Conservation (phyloP, 2,329 filamentous ascomycete genomes). For the Fusarium chaquense region DNA sequence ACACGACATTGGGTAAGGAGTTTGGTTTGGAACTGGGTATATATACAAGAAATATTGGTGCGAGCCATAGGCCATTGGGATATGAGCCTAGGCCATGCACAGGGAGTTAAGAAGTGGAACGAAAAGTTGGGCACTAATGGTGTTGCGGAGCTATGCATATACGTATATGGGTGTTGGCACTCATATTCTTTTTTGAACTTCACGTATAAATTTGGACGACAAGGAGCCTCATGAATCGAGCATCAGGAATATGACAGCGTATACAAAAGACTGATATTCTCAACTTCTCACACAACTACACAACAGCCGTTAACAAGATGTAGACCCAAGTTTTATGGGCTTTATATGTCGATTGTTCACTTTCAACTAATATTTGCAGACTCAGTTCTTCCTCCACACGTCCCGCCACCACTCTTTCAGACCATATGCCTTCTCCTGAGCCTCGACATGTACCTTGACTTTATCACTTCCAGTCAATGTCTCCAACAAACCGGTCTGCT, state of each 20-base stretch:
- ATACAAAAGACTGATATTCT: background rate
- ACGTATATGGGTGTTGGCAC: background rate
- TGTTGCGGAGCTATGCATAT: conserved; percentile 27
- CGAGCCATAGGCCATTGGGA: conserved; percentile 10
- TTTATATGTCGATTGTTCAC: background rate
- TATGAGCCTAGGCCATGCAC: conserved; percentile 4
- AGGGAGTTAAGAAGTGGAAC: conserved; percentile 6
- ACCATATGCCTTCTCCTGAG: conserved; percentile 81
- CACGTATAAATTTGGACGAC: conserved; percentile 13
- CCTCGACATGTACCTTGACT: conserved; percentile 77
- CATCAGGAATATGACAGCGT: conserved; percentile 13
- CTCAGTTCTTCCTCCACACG: conserved; percentile 64
- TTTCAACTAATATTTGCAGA: background rate
- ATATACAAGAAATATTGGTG: conserved; percentile 28
- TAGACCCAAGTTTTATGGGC: background rate
- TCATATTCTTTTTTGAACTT: conserved; percentile 10
- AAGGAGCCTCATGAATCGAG: conserved; percentile 2
- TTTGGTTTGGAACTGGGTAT: conserved; percentile 35
- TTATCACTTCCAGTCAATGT: conserved; percentile 65
- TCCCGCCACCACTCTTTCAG: conserved; percentile 92
- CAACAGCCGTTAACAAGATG: background rate
- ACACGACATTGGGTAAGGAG: conserved; percentile 29
- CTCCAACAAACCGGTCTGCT: conserved; percentile 68
- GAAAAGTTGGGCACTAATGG: conserved; percentile 33
- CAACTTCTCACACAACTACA: background rate